These are phyloP conservation scores for Corymbia citriodora DNA, from an alignment of 441 rosid species.

Conservation along the genomic window DNA sequence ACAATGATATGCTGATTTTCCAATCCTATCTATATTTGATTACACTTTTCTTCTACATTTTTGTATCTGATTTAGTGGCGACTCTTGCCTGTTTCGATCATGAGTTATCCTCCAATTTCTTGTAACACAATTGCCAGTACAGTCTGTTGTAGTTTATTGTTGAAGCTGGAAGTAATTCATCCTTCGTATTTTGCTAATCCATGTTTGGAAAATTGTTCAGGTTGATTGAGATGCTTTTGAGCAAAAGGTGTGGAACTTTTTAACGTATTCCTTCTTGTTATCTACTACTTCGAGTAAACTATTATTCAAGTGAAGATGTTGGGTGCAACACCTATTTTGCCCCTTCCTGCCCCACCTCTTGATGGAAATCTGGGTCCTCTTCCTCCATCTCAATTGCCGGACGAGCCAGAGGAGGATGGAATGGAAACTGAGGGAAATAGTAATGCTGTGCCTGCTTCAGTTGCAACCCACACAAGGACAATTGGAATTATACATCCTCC, in stretches of 20 bases:
- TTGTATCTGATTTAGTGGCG: neutral
- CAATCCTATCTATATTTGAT: neutral
- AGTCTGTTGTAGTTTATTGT: neutral
- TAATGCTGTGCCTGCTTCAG: slow-evolving; percentile 38
- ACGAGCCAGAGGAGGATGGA: slow-evolving; percentile 35
- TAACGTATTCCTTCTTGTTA: neutral
- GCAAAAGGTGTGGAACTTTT: neutral
- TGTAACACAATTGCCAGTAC: neutral
- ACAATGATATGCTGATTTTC: neutral
- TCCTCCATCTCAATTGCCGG: slow-evolving; percentile 61
- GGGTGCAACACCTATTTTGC: slow-evolving; percentile 47
- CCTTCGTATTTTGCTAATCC: neutral
- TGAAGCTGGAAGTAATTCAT: neutral
- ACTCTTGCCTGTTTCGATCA: neutral
- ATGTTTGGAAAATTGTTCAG: neutral
- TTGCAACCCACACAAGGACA: slow-evolving; percentile 81
- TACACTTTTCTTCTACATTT: neutral
- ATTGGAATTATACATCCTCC: slow-evolving; percentile 97
- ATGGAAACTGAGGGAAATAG: slow-evolving; percentile 34
- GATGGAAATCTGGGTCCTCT: slow-evolving; percentile 68
- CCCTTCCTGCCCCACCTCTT: slow-evolving; percentile 79
- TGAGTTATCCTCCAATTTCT: neutral
- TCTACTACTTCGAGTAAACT: neutral
- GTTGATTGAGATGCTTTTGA: neutral
- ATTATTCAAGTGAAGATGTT: slow-evolving; percentile 30